phyloP scores from a whole-genome alignment of 2,329 filamentous ascomycete genomes.

The Microascus cirrosus region DNA sequence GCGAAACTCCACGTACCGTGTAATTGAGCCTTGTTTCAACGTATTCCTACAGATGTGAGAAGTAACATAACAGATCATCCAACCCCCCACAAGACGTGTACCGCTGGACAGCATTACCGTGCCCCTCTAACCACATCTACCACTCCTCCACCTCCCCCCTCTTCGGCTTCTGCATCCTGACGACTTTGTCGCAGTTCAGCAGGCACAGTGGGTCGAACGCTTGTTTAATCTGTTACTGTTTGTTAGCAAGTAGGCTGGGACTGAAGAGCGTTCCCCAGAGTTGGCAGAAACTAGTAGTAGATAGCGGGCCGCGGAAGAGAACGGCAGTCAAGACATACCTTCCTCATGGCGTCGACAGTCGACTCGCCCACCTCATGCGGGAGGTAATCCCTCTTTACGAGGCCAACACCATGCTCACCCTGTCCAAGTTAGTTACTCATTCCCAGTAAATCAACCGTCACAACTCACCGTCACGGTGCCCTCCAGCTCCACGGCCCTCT shows the following conservation, averaged over 20 bases:
- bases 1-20: no score
- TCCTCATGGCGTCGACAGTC: constrained; percentile 75
- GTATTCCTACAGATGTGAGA: background rate
- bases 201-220: constrained; percentile 67
- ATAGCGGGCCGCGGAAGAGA: background rate
- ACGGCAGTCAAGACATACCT: constrained; percentile 29
- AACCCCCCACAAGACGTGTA: background rate
- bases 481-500: constrained; percentile 73
- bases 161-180: constrained; percentile 43
- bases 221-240: constrained; percentile 52
- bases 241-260: background rate
- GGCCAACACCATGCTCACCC: constrained; percentile 74
- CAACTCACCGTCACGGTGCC: constrained; percentile 61
- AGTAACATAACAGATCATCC: background rate
- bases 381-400: constrained; percentile 78
- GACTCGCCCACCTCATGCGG: constrained; percentile 63
- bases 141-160: constrained; percentile 31
- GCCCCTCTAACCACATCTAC: constrained; percentile 15
- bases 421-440: constrained; percentile 11
- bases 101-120: background rate
- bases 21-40: background rate
- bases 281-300: background rate
- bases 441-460: background rate
- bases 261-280: background rate
- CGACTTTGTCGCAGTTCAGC: constrained; percentile 59